Conservation (phyloP, 176 grass and related monocot species). For the Guadua angustifolia region DNA sequence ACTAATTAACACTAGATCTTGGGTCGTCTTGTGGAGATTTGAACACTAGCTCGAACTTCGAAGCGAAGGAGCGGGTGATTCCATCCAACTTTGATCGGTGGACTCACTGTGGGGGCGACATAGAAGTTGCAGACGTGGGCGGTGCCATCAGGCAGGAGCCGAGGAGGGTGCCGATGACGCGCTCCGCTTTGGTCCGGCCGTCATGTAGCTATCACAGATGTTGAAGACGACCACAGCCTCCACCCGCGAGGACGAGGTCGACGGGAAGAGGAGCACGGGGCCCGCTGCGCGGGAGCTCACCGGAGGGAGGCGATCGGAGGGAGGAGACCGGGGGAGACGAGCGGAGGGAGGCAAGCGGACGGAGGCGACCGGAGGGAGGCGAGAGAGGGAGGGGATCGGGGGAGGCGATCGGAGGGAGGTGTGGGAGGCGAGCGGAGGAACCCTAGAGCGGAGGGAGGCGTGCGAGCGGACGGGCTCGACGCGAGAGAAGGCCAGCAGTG, state of each 20-base stretch:
- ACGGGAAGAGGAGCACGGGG: slow-evolving; percentile 30
- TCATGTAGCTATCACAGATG: slow-evolving; percentile 86
- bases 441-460: too few species aligned
- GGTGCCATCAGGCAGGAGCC: slow-evolving; percentile 80
- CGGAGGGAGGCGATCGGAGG: too few species aligned
- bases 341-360: too few species aligned
- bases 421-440: too few species aligned
- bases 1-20: slow-evolving; percentile 9
- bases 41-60: neutral
- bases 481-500: too few species aligned
- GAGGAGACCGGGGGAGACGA: too few species aligned
- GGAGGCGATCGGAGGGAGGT: too few species aligned
- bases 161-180: slow-evolving; percentile 96
- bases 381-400: too few species aligned
- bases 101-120: slow-evolving; percentile 89
- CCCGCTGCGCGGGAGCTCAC: slow-evolving; percentile 12
- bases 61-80: neutral
- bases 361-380: too few species aligned
- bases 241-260: slow-evolving; percentile 43
- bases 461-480: too few species aligned
- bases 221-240: slow-evolving; percentile 88
- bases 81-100: slow-evolving; percentile 64
- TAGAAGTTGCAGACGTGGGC: slow-evolving; percentile 92
- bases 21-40: neutral
- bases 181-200: slow-evolving; percentile 88